phyloP scores from a whole-genome alignment of 1,139 yeast species.

The Zygoascus sp. region DNA sequence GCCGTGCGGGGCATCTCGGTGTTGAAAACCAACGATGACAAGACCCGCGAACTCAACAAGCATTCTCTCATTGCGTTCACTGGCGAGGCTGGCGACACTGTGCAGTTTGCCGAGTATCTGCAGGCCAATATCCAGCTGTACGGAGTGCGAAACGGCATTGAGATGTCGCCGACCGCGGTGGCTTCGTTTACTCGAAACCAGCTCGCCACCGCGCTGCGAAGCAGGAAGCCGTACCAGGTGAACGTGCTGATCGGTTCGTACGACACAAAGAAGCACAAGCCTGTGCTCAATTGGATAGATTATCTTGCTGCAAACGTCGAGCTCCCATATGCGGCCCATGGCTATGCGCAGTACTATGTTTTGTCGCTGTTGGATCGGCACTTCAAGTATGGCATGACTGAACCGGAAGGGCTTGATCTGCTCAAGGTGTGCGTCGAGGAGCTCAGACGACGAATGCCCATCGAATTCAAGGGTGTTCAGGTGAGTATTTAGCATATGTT shows the following conservation, averaged over 20 bases:
- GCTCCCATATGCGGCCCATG: conserved; percentile 94
- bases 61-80: conserved; percentile 84
- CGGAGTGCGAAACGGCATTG: conserved; percentile 80
- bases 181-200: conserved; percentile 86
- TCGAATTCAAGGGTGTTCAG: conserved; percentile 87
- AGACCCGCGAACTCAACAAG: conserved; percentile 70
- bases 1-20: conserved; percentile 91
- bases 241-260: conserved; percentile 84
- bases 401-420: conserved; percentile 75
- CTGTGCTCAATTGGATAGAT: conserved; percentile 85
- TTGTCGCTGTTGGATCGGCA: conserved; percentile 88
- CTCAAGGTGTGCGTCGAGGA: conserved; percentile 73
- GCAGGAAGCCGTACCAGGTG: conserved; percentile 92
- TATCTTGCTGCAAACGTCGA: conserved; percentile 89
- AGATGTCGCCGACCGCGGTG: conserved; percentile 64
- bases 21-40: conserved; percentile 80
- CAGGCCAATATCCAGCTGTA: conserved; percentile 90
- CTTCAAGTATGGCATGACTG: conserved; percentile 70
- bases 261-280: conserved; percentile 57
- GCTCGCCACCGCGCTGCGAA: conserved; percentile 81
- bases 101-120: conserved; percentile 91
- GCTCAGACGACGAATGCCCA: conserved; percentile 83
- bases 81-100: conserved; percentile 95
- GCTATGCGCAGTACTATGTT: conserved; percentile 93
- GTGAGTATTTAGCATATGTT: conserved; percentile 24